Conservation (phyloP, 257 asterid genomes). For the Nicotiana paniculata region DNA sequence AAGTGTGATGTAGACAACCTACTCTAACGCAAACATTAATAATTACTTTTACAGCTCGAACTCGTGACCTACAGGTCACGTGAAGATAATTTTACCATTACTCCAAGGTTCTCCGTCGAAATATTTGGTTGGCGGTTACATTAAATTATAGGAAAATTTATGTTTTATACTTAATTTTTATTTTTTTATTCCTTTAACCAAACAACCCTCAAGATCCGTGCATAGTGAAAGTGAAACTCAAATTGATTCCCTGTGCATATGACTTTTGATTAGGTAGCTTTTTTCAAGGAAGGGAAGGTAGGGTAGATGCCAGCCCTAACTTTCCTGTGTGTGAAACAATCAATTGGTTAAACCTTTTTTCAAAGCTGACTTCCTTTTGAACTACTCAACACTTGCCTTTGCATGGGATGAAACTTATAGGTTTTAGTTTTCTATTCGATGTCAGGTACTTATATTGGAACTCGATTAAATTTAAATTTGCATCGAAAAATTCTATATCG, state of each 20-base stretch:
- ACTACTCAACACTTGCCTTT: background rate
- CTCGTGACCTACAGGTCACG: too few relatives aligned
- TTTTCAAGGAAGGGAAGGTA: background rate
- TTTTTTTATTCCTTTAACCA: background rate
- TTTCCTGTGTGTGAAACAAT: background rate
- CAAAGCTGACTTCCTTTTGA: slow-evolving; percentile 6
- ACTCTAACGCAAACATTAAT: too few relatives aligned
- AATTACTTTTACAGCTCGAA: rapidly evolving
- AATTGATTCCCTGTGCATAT: background rate
- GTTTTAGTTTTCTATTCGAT: too few relatives aligned
- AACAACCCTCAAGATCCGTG: background rate
- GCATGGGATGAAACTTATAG: background rate
- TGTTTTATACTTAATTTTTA: too few relatives aligned
- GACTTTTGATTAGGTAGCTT: slow-evolving; percentile 1
- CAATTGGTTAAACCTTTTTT: background rate
- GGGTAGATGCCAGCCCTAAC: slow-evolving; percentile 5
- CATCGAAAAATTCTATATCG: too few relatives aligned
- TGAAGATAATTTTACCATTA: too few relatives aligned
- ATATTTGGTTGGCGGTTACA: too few relatives aligned
- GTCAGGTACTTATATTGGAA: too few relatives aligned
- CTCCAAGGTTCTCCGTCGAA: too few relatives aligned
- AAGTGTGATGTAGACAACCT: too few relatives aligned
- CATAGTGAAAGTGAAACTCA: slow-evolving; percentile 10
- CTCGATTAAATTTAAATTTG: too few relatives aligned
- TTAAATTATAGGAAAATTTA: too few relatives aligned